Base-by-base conservation (phyloP, 306 rosid genomes). In the Begonia fuchsioides region DNA sequence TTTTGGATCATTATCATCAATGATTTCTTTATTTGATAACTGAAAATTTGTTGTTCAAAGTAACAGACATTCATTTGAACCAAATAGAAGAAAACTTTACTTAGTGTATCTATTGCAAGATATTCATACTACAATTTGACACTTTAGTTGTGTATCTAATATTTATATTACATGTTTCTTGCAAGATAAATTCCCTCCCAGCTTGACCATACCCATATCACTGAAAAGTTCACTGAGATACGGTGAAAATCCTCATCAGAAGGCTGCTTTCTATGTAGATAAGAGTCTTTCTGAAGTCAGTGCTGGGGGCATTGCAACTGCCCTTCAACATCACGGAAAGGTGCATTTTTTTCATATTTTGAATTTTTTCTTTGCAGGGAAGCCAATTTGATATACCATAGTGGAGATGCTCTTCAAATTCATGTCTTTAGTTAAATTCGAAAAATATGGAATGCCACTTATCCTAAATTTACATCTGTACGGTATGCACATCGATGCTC, bases 181-280 rank as follows among this genome's bases (percentile, higher is more conserved):
- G 60, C 39, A 65, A 87, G 96, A 80, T 57, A 77, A 80, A 71
- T 83, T 87, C 52, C 94, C 94, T 58, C 86, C 84, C 49, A 75
- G 83, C 68, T 66, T 83, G 38, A 77, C 85, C 0, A 78, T 84
- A 50, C 92, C 97, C 13, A 68, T 88, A 16, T 58, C 66, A 19
- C 75, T 75, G 14, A 72, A 74, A 70, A 81, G 84, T 71, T 56
- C 70, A 18, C 95, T 81, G 35, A 84, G 95, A 2, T 88, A 88
- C 15, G 95, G 97, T 65, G 97, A 88, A 84, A 88, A 88, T 78
- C 95, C 93, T 68, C 95, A 88, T 63, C 97, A 88, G 52, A 74
- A 68, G 57, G 86, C 90, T 62, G 93, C 97, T 10, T 70, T 88
- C 61, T 88, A 81, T 68, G 82, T 76, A 50, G 95, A 88, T 50